Evolutionary conservation across 2,329 filamentous ascomycete genomes (phyloP), one percentile per base, ranked within the genome.

Genomic region (Aspergillus ochraceus): DNA sequence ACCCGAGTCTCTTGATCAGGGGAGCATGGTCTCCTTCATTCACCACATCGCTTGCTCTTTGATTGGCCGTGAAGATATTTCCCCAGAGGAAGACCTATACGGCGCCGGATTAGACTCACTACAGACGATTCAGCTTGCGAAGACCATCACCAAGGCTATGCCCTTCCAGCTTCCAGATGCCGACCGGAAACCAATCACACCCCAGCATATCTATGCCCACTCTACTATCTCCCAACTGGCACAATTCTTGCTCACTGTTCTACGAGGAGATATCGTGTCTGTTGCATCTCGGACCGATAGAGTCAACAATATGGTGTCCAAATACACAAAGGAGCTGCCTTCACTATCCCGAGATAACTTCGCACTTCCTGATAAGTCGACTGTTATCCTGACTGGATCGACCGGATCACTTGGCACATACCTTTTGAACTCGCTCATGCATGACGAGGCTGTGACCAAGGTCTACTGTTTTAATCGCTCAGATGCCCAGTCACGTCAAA

Each of bases 351-450:
- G 6, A 4, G 14, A 22, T 2, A 50, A 22, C 12, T 8, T 12
- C 12, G 12, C 39, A 6, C 46, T 39, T 4, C 46, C 49, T 10
- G 9, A 22, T 1, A 50, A 45, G 1, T 45, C 49, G 14, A 60
- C 63, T 29, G 61, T 75, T 3, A 55, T 80, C 10, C 60, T 84
- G 9, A 84, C 80, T 0, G 82, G 80, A 20, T 80, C 76, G 3
- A 84, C 81, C 0, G 81, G 81, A 8, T 78, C 77, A 4, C 65
- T 84, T 6, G 81, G 81, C 0, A 77, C 76, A 12, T 81, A 83
- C 64, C 69, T 84, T 47, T 71, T 84, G 4, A 70, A 79, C 52
- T 39, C 66, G 9, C 68, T 81, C n/a, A 61, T 74, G 1, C 53
- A 60, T 3, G 67, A 71, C 39, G 70, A 74, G 0, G 53, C 59